A percentile compares a stretch with the other conserved stretches of the same genome.
Conservation (phyloP, 129 eudicot species). For the Glebionis coronaria region DNA sequence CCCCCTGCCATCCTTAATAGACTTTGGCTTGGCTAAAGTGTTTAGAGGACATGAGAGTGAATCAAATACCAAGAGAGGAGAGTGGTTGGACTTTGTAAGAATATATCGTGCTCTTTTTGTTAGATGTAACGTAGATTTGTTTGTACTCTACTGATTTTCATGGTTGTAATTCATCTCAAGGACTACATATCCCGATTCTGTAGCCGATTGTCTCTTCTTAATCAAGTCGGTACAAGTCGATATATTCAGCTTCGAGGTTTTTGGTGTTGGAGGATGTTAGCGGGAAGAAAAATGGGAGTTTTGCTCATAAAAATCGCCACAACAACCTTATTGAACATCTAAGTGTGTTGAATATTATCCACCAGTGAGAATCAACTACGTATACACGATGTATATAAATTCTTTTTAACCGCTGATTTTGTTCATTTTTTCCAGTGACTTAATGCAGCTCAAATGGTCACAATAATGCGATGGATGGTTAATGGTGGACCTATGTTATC, state of each 20-base stretch:
- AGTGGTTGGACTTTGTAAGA: slow-evolving; percentile 53
- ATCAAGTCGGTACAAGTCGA: slow-evolving; percentile 41
- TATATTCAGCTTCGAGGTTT: slow-evolving; percentile 35
- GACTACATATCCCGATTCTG: slow-evolving; percentile 45
- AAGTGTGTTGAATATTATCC: slow-evolving; percentile 18
- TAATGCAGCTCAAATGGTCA: no score
- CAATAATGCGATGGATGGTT: no score
- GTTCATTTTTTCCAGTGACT: no score
- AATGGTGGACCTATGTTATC: no score
- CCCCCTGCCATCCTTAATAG: slow-evolving; percentile 97
- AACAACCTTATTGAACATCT: slow-evolving; percentile 38
- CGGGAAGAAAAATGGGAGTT: slow-evolving; percentile 38
- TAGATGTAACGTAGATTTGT: neutral
- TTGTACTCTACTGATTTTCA: neutral
- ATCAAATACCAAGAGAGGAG: slow-evolving; percentile 41
- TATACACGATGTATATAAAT: no score
- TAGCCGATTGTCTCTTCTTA: slow-evolving; percentile 34
- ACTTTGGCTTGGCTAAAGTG: slow-evolving; percentile 55
- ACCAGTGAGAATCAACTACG: neutral
- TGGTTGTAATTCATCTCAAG: slow-evolving; percentile 18
- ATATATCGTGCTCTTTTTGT: neutral
- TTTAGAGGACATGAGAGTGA: slow-evolving; percentile 36
- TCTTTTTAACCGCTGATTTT: no score
- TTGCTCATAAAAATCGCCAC: slow-evolving; percentile 27
- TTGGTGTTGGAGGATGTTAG: slow-evolving; percentile 39